Conservation (phyloP, 805 yeast species). For the Candida qinlingensis region DNA sequence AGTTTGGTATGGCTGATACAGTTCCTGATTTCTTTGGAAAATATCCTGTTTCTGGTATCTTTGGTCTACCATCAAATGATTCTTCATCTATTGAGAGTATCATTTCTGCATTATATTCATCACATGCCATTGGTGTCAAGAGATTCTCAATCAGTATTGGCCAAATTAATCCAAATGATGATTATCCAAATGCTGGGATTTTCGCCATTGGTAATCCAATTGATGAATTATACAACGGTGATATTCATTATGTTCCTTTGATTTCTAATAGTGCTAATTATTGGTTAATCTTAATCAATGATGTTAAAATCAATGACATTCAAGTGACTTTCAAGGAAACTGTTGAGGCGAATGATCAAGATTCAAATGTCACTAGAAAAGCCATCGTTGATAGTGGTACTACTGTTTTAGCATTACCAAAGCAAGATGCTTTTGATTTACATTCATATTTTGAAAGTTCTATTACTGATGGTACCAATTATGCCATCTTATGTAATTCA, state of each 20-base stretch:
- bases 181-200: slow-evolving; percentile 33
- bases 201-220: slow-evolving; percentile 38
- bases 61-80: slow-evolving; percentile 51
- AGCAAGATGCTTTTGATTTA: slow-evolving; percentile 45
- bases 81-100: slow-evolving; percentile 33
- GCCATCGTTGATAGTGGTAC: slow-evolving; percentile 66
- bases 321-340: slow-evolving; percentile 29
- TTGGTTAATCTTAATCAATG: slow-evolving; percentile 47
- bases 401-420: slow-evolving; percentile 52
- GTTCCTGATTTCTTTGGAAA: slow-evolving; percentile 50
- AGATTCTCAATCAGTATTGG: slow-evolving; percentile 45
- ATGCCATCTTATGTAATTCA: slow-evolving; percentile 53
- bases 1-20: slow-evolving; percentile 47
- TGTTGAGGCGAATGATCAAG: neutral
- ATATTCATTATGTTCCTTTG: slow-evolving; percentile 35
- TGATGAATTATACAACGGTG: slow-evolving; percentile 34
- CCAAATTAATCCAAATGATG: slow-evolving; percentile 19
- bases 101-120: slow-evolving; percentile 33
- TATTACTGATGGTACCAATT: slow-evolving; percentile 56
- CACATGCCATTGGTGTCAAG: slow-evolving; percentile 29
- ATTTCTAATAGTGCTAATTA: slow-evolving; percentile 32
- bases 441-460: slow-evolving; percentile 48
- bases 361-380: slow-evolving; percentile 25
- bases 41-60: slow-evolving; percentile 52
- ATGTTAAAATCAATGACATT: slow-evolving; percentile 31